A percentile compares a stretch with the other conserved stretches of the same genome.
phyloP scores from a whole-genome alignment of 495 filamentous ascomycete genomes.

The Parmelia sp. region DNA sequence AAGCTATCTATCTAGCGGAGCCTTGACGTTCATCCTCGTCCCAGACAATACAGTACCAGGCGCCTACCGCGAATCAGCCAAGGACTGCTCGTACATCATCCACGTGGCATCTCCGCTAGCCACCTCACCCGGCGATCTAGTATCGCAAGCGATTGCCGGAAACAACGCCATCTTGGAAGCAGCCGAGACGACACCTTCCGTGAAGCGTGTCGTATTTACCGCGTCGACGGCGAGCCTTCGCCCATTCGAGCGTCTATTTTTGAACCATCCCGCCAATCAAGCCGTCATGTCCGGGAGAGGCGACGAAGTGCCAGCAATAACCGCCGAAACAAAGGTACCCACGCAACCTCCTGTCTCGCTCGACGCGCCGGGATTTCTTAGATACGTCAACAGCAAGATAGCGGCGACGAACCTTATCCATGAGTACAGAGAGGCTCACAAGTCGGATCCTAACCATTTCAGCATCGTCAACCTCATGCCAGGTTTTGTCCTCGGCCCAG shows the following conservation, averaged over 20 bases:
- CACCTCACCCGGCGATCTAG: slow-evolving; percentile 10
- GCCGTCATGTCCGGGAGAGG: slow-evolving; percentile 2
- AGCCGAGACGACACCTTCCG: slow-evolving; percentile 5
- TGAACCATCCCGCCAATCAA: slow-evolving; percentile 10
- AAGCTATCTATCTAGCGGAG: slow-evolving; percentile 4
- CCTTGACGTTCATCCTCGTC: slow-evolving; percentile 8
- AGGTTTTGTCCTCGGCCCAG: slow-evolving; percentile 12
- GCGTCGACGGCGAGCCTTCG: slow-evolving; percentile 10
- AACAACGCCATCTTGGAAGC: slow-evolving; percentile 10
- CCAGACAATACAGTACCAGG: slow-evolving; percentile 10
- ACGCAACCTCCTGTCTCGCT: slow-evolving; percentile 11
- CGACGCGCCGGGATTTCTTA: slow-evolving; percentile 5
- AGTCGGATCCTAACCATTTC: too few species aligned
- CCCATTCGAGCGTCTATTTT: slow-evolving; percentile 5
- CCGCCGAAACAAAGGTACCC: slow-evolving; percentile 11
- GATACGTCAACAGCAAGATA: slow-evolving; percentile 12
- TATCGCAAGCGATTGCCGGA: slow-evolving; percentile 10
- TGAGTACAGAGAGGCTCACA: too few species aligned
- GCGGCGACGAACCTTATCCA: slow-evolving; percentile 11
- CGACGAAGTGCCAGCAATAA: neutral
- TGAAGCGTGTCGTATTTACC: slow-evolving; percentile 15
- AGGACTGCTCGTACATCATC: slow-evolving; percentile 8
- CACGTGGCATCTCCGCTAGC: slow-evolving; percentile 16
- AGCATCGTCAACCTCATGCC: slow-evolving; percentile 17
- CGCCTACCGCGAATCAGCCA: slow-evolving; percentile 11